Base-by-base conservation (phyloP, 345 rosid species). In the Draba incana region DNA sequence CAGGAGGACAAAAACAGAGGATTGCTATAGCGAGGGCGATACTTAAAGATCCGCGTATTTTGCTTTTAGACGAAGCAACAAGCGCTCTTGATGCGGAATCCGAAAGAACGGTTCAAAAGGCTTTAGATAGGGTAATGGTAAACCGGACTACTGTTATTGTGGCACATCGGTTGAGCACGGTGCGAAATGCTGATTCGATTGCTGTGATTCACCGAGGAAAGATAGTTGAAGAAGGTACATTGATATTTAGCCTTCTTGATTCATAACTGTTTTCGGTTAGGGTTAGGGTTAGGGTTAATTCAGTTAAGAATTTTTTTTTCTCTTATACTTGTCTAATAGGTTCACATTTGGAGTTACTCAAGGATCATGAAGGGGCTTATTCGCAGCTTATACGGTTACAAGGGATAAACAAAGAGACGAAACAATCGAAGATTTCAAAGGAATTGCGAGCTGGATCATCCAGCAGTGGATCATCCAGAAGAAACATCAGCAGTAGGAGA, bases 1-100 rank as follows among this genome's bases (percentile, higher is more conserved):
- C 92, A 0, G 97, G 97, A 11, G 97, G 97, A 28, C 97, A 91
- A 66, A 91, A 91, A 75, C 96, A 91, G 75, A 81, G 92, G 69
- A 72, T 89, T 57, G 96, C 96, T 8, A 85, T 89, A 24, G 90
- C 96, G 0, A 82, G 96, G 60, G 96, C 90, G 3, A 86, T 86
- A 55, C 63, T 86, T 33, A 89, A 87, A 69, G 77, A 88, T 57
- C 93, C 92, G 0, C 31, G 84, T 57, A 81, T 89, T 47, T 75
- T 89, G 57, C 93, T 89, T 12, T 62, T 89, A 56, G 96, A 87
- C 31, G 96, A 89, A 76, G 96, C 92, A 2, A 89, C 96, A 3
- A 89, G 91, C 58, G 93, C 96, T 1, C 86, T 89, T 11, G 93
- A 89, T 62, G 88, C 89, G 20, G 89, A 89, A 79, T 87, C 91